These are phyloP conservation scores for Yamadazyma buinensis DNA, from an alignment of 1,139 yeast species.

Conservation along the genomic window DNA sequence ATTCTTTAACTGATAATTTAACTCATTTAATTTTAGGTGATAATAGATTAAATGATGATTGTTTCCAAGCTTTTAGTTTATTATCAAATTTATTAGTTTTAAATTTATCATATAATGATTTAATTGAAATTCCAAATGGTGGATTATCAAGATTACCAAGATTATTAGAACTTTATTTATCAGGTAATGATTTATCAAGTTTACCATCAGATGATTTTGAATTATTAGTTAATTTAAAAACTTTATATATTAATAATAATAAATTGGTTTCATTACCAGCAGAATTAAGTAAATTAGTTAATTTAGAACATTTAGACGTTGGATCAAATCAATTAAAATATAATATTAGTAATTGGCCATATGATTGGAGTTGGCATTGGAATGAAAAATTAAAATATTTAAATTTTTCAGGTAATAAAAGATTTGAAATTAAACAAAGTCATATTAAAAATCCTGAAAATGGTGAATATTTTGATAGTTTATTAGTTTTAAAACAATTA, in stretches of 20 bases:
- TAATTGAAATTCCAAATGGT: conserved; percentile 77
- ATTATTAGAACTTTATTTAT: conserved; percentile 67
- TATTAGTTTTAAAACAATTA: conserved; percentile 67
- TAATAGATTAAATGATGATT: conserved; percentile 76
- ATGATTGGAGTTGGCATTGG: conserved; percentile 97
- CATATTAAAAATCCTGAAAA: conserved; percentile 46
- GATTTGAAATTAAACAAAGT: conserved; percentile 78
- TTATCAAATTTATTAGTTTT: conserved; percentile 58
- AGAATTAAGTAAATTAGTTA: conserved; percentile 68
- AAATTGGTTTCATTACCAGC: conserved; percentile 86
- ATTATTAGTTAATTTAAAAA: conserved; percentile 51
- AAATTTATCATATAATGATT: conserved; percentile 79
- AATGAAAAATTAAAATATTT: conserved; percentile 73
- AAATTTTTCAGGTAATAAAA: conserved; percentile 87
- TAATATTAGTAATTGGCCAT: conserved; percentile 90
- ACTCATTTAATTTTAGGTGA: conserved; percentile 68
- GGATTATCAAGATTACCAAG: conserved; percentile 55
- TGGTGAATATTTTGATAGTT: conserved; percentile 64
- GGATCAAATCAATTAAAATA: conserved; percentile 90
- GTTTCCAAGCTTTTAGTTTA: conserved; percentile 64
- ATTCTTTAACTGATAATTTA: conserved; percentile 50
- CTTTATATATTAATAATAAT: conserved; percentile 75
- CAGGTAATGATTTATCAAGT: conserved; percentile 79
- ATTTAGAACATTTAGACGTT: conserved; percentile 74
- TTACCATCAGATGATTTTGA: conserved; percentile 86